phyloP scores from a whole-genome alignment of 2,329 filamentous ascomycete genomes.

The Pseudodiploospora longispora region DNA sequence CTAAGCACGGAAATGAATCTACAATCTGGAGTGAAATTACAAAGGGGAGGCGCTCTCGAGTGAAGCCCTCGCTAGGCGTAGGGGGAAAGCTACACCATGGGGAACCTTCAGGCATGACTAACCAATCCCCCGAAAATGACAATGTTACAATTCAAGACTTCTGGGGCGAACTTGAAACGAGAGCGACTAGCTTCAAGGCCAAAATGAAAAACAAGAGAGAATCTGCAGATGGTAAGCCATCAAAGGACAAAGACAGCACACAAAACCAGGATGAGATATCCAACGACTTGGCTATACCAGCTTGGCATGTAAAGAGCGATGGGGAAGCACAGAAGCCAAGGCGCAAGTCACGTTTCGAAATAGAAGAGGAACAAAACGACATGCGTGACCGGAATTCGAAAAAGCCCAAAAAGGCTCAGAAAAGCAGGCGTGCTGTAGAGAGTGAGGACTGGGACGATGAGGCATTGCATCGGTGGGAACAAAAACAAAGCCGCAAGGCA shows the following conservation, averaged over 20 bases:
- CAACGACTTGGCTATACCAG: background rate
- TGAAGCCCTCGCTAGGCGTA: slow-evolving; percentile 1
- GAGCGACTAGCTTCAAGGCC: slow-evolving; percentile 11
- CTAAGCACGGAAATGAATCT: slow-evolving; percentile 10
- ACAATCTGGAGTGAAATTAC: slow-evolving; percentile 12
- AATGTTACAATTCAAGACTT: slow-evolving; percentile 12
- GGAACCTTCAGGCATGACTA: background rate
- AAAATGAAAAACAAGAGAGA: slow-evolving; percentile 2
- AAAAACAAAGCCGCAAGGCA: slow-evolving; percentile 32
- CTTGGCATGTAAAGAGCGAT: slow-evolving; percentile 3
- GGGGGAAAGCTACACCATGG: slow-evolving; percentile 1
- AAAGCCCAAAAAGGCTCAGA: slow-evolving; percentile 16
- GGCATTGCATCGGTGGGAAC: slow-evolving; percentile 26
- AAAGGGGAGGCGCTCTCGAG: slow-evolving; percentile 2
- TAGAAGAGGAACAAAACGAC: slow-evolving; percentile 11
- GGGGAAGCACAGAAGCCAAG: slow-evolving; percentile 12
- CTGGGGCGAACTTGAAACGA: slow-evolving; percentile 17
- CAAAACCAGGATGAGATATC: background rate
- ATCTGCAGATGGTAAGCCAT: background rate
- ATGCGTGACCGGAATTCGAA: slow-evolving; percentile 16
- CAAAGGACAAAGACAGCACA: background rate
- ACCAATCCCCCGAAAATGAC: background rate
- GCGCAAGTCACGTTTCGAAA: slow-evolving; percentile 24
- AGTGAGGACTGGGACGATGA: slow-evolving; percentile 34
- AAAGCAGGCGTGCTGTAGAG: slow-evolving; percentile 9